These are phyloP conservation scores for Colletotrichum tropicicola DNA, from an alignment of 2,329 filamentous ascomycete genomes.

Conservation along the genomic window DNA sequence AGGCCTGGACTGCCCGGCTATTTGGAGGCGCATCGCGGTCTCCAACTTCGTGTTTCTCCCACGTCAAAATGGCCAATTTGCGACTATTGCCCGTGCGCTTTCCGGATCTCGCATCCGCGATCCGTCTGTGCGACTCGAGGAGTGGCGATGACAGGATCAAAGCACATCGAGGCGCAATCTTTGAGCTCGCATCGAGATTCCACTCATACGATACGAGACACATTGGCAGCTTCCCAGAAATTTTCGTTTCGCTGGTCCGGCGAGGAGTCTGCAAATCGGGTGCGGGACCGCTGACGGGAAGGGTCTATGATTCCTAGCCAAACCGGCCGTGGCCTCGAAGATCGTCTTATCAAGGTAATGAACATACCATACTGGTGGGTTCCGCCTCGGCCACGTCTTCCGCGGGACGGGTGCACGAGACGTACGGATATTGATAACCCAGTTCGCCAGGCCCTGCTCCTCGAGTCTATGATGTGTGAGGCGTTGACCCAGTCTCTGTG, in stretches of 20 bases:
- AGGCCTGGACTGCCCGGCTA: too few species aligned
- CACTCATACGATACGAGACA: background rate
- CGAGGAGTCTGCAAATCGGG: background rate
- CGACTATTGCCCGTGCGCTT: background rate
- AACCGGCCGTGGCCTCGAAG: too few species aligned
- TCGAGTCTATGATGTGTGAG: constrained; percentile 1
- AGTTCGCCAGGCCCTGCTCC: background rate
- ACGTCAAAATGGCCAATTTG: constrained; percentile 1
- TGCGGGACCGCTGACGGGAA: background rate
- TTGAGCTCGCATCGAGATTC: constrained; percentile 4
- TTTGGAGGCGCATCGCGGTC: background rate
- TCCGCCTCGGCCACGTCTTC: too few species aligned
- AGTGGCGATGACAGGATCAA: constrained; percentile 3
- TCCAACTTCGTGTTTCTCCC: background rate
- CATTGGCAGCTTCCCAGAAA: background rate
- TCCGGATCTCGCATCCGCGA: constrained; percentile 8
- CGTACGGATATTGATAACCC: too few species aligned
- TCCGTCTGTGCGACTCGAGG: constrained; percentile 8
- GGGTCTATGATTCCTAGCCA: background rate
- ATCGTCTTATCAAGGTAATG: too few species aligned
- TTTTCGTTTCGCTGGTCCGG: background rate
- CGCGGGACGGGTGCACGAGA: background rate
- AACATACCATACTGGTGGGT: too few species aligned
- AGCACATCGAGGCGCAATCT: background rate
- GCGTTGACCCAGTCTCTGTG: background rate